Percentiles rank a stretch among this genome's conserved stretches.
Evolutionary conservation across 345 rosid species (phyloP).

Genomic region (Alliaria petiolata): DNA sequence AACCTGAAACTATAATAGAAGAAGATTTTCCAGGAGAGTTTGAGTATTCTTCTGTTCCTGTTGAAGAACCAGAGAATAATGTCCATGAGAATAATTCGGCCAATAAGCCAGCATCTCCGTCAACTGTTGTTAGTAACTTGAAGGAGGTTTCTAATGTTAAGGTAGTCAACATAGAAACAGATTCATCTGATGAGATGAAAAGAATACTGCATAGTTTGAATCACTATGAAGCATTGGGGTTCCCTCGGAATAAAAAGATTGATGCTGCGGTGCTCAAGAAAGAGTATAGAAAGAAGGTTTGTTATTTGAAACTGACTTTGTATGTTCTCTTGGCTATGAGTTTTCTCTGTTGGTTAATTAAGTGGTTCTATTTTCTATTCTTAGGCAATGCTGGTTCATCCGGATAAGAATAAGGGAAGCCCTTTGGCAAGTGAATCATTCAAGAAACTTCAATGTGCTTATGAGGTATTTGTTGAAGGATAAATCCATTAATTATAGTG

Average conservation of each 20-base stretch:
- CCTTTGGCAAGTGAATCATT: constrained; percentile 92
- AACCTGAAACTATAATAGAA: constrained; percentile 46
- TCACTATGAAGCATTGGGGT: constrained; percentile 84
- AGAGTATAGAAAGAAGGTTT: constrained; percentile 79
- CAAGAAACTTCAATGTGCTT: constrained; percentile 96
- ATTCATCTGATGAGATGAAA: constrained; percentile 78
- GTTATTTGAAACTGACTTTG: not conserved
- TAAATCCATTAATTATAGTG: not conserved
- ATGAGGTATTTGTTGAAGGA: constrained; percentile 52
- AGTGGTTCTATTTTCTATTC: not conserved
- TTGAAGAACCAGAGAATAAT: constrained; percentile 46
- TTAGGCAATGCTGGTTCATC: constrained; percentile 99
- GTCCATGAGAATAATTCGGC: constrained; percentile 58
- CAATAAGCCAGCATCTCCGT: constrained; percentile 32
- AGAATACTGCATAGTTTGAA: constrained; percentile 66
- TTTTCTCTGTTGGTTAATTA: not conserved
- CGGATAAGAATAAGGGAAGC: constrained; percentile 96
- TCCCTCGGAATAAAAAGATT: constrained; percentile 63
- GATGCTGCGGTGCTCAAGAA: constrained; percentile 61
- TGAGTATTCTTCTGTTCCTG: constrained; percentile 48
- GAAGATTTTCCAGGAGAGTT: constrained; percentile 61
- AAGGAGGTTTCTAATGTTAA: constrained; percentile 46
- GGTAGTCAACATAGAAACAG: constrained; percentile 47
- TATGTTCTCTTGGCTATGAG: not conserved
- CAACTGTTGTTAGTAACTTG: constrained; percentile 47